Base-by-base conservation (phyloP, 169 alveolate species). In the Neospora caninum region DNA sequence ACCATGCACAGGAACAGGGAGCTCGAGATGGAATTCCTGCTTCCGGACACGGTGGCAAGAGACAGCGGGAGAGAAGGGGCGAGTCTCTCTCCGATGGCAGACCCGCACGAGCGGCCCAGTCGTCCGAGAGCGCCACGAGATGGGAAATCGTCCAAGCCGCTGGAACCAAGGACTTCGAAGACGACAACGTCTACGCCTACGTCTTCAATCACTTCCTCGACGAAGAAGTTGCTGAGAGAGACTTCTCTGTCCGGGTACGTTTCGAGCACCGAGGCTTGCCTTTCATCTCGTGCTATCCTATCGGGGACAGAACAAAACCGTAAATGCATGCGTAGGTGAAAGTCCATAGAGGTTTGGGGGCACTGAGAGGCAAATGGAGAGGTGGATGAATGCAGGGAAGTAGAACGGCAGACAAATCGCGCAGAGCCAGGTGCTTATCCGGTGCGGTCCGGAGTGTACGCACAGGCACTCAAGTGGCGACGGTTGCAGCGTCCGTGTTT, bases 101-200 rank as follows among this genome's bases (percentile, higher is more conserved):
- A 45, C 6, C 53, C 27, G 36, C 41, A 34, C 53, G 67, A 38
- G 39, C 22, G 67, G 10, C 31, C 31, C 4, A 41, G 41, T 41
- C 89, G 6, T 82, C 42, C 89, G 69, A 38, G 10, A 42, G 89
- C 89, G 53, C 67, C 89, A 82, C 64, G 89, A 36, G 89, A 25
- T 82, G 89, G 89, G 69, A 82, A 4, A 41, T 82, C 31, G 31
- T 78, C 4, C 69, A 82, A 31, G 13, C 25, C 20, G 69, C 53
- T 9, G 36, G 27, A 18, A 20, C 39, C 25, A 27, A 31, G 25
- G 89, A 82, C 22, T 36, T 82, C 43, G 67, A 82, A 29, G 64
- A 82, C 67, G 89, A 82, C 89, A 82, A 42, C 25, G 89, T 82
- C 64, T 82, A 82, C 64, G 89, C 89, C 6, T 82, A 31, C 67